Evolutionary conservation across 345 rosid species (phyloP).

Genomic region (Citrus medica): DNA sequence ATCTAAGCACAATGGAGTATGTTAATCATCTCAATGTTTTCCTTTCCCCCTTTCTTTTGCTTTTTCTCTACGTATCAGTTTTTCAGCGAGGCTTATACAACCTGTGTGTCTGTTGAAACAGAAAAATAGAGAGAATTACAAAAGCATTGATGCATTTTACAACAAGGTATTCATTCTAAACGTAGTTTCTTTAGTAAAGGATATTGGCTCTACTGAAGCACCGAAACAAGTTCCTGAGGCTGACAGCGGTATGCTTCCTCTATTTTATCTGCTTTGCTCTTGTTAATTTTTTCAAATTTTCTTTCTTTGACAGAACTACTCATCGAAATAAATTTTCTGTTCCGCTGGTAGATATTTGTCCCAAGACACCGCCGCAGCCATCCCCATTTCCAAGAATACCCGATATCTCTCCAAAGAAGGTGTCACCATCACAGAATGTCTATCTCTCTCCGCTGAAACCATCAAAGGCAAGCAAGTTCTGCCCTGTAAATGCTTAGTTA

Average conservation of each 20-base stretch:
- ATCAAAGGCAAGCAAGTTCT: slow-evolving; percentile 60
- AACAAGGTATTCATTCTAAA: slow-evolving; percentile 72
- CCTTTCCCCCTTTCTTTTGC: not conserved
- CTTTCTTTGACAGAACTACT: not conserved
- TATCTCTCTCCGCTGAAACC: slow-evolving; percentile 83
- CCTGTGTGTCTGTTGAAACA: slow-evolving; percentile 31
- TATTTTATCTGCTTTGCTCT: not conserved
- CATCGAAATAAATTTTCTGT: not conserved
- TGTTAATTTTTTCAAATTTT: not conserved
- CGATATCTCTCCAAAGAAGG: slow-evolving; percentile 92
- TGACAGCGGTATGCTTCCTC: slow-evolving; percentile 42
- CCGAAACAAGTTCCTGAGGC: slow-evolving; percentile 42
- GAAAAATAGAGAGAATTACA: slow-evolving; percentile 76
- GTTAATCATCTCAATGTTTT: not conserved
- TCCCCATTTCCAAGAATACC: slow-evolving; percentile 82
- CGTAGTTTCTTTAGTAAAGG: slow-evolving; percentile 72
- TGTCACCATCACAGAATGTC: slow-evolving; percentile 76
- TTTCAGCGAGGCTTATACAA: slow-evolving; percentile 19
- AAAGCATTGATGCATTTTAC: slow-evolving; percentile 78
- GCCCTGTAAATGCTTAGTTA: not conserved
- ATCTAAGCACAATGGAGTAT: slow-evolving; percentile 53
- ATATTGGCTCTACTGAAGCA: slow-evolving; percentile 60
- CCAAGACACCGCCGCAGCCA: slow-evolving; percentile 73
- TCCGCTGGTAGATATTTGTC: slow-evolving; percentile 53
- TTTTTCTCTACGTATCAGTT: not conserved